phyloP scores from a whole-genome alignment of 2,329 filamentous ascomycete species.

The Fusarium oxysporum region DNA sequence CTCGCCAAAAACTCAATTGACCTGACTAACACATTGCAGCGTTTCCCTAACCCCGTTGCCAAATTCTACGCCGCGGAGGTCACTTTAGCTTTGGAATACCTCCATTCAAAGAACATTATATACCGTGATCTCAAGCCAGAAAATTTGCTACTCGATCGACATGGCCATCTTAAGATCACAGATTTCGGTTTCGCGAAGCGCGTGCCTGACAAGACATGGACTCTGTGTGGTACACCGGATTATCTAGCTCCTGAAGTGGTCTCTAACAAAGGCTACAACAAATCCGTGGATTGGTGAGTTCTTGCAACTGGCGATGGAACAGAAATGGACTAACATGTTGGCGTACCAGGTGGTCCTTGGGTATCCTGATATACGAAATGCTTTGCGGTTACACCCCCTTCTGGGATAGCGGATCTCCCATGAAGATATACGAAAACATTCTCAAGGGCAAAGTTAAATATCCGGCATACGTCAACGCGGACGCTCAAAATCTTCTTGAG shows the following conservation, averaged over 20 bases:
- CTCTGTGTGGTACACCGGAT: conserved; percentile 95
- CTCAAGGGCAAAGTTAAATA: conserved; percentile 96
- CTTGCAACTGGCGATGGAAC: not conserved
- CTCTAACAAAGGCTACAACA: conserved; percentile 99
- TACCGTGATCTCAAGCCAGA: conserved; percentile 98
- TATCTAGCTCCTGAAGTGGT: conserved; percentile 98
- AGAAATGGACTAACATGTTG: conserved; percentile 13
- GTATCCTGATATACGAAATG: conserved; percentile 99
- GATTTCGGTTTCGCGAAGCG: conserved; percentile 99
- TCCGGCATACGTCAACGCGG: conserved; percentile 92
- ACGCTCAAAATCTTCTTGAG: conserved; percentile 92
- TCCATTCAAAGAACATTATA: conserved; percentile 95
- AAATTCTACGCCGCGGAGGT: conserved; percentile 99
- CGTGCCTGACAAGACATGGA: conserved; percentile 99
- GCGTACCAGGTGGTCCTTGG: conserved; percentile 89
- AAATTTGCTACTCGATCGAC: conserved; percentile 89
- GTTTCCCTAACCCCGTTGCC: conserved; percentile 97
- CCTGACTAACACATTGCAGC: conserved; percentile 62
- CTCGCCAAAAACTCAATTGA: not conserved
- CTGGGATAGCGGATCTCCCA: conserved; percentile 96
- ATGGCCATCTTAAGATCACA: conserved; percentile 95
- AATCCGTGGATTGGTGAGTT: conserved; percentile 97
- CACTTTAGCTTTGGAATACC: conserved; percentile 92
- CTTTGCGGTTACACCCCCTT: conserved; percentile 98
- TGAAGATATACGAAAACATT: conserved; percentile 99